Conservation (phyloP, 140 eudicot species). For the Oenanthe javanica region DNA sequence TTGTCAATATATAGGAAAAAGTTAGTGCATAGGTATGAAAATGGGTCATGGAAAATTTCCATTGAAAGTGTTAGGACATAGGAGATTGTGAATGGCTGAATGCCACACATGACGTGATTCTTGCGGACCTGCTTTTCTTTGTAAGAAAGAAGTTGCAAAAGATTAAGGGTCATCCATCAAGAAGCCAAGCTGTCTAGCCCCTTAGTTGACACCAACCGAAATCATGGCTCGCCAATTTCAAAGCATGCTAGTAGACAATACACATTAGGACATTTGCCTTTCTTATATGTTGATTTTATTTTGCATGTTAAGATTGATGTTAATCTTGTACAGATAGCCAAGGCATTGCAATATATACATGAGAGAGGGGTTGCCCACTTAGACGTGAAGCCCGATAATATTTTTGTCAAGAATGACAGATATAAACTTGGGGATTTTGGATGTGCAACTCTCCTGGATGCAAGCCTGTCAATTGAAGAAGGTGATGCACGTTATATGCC, state of each 20-base stretch:
- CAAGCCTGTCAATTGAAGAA: conserved; percentile 77
- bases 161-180: neutral
- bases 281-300: neutral
- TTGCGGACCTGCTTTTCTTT: neutral
- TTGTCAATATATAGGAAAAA: neutral
- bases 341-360: conserved; percentile 70
- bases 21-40: neutral
- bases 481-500: conserved; percentile 99
- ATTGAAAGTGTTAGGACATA: no score
- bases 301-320: neutral
- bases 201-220: neutral
- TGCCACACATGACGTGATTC: neutral
- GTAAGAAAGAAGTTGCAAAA: neutral
- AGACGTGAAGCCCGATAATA: conserved; percentile 90
- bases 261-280: neutral
- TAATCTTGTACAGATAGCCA: conserved; percentile 53
- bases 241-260: neutral
- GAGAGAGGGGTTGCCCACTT: conserved; percentile 79
- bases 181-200: neutral
- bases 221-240: neutral
- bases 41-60: neutral
- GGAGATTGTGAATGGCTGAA: neutral
- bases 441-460: conserved; percentile 75
- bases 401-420: conserved; percentile 61
- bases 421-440: conserved; percentile 97